Conservation (phyloP, 163 green algal genomes). For the Prototheca wickerhamii region DNA sequence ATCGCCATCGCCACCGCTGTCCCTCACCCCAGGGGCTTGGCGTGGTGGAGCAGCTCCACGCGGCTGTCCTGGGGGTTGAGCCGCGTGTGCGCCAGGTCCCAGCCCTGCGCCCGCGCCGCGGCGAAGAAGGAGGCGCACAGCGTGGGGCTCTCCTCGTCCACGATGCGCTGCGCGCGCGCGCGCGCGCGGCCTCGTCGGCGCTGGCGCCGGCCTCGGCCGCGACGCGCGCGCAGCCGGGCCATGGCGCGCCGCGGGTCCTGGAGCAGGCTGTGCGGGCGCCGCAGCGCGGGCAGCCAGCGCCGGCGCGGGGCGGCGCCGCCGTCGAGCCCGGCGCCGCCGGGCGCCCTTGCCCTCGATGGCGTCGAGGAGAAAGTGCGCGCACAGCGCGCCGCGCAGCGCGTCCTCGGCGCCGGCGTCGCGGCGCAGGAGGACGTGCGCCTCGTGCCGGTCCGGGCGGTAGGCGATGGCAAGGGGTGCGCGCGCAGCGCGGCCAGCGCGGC, state of each 20-base stretch:
- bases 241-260: too few relatives aligned
- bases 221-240: too few relatives aligned
- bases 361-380: constrained; percentile 54
- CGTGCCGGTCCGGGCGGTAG: constrained; percentile 22
- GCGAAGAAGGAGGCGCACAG: constrained; percentile 26
- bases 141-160: constrained; percentile 6
- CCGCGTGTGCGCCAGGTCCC: constrained; percentile 57
- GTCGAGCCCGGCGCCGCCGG: neutral
- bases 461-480: constrained; percentile 49
- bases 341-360: constrained; percentile 29
- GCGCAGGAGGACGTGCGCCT: constrained; percentile 57
- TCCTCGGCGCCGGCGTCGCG: constrained; percentile 37
- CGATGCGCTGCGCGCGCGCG: constrained; percentile 11
- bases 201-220: neutral
- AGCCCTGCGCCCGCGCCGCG: constrained; percentile 41
- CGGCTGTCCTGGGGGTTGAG: constrained; percentile 55
- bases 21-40: neutral
- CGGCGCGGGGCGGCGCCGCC: neutral
- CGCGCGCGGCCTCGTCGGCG: constrained; percentile 1
- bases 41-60: neutral
- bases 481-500: constrained; percentile 27
- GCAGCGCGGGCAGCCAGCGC: too few relatives aligned
- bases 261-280: too few relatives aligned
- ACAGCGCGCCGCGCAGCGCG: constrained; percentile 45
- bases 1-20: neutral